These are phyloP conservation scores for Chalciporus sp. DNA, from an alignment of 1,284 basidiomycete species.

Conservation along the genomic window DNA sequence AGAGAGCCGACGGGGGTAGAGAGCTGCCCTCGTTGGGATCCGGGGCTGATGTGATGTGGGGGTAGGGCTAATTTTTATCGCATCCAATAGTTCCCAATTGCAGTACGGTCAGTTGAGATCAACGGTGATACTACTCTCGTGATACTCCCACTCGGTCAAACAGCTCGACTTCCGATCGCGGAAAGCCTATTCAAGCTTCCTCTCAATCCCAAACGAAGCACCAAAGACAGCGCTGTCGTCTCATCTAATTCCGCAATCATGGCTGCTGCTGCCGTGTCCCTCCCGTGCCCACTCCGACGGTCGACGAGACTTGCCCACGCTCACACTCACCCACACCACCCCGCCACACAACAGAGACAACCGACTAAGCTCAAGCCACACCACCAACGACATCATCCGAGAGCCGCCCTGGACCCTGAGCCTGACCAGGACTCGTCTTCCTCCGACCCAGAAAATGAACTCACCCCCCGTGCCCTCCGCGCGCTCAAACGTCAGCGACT, in stretches of 20 bases:
- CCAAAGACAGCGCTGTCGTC: not conserved
- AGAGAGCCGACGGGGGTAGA: too few species aligned
- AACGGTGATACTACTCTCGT: too few species aligned
- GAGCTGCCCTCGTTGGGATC: too few species aligned
- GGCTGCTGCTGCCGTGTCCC: conserved; percentile 33
- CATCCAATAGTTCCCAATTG: too few species aligned
- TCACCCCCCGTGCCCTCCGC: conserved; percentile 36
- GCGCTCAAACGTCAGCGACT: conserved; percentile 37
- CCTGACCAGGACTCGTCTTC: conserved; percentile 24
- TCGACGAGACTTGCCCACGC: conserved; percentile 29
- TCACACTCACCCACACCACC: conserved; percentile 8
- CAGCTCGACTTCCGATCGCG: not conserved
- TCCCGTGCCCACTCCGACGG: conserved; percentile 33
- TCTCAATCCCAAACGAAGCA: conserved; percentile 16
- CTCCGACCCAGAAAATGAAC: conserved; percentile 32
- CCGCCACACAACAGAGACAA: conserved; percentile 2
- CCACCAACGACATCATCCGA: not conserved
- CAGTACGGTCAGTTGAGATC: too few species aligned
- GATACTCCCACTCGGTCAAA: too few species aligned
- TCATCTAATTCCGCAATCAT: conserved; percentile 22
- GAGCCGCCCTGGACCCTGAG: conserved; percentile 14
- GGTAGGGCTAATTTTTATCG: too few species aligned
- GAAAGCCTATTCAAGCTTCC: conserved; percentile 7
- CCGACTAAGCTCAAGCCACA: not conserved
- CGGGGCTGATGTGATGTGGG: too few species aligned